Evolutionary conservation across 2,329 filamentous ascomycete genomes (phyloP), one percentile per base, ranked within the genome.

Genomic region (Rasamsonia emersonii): DNA sequence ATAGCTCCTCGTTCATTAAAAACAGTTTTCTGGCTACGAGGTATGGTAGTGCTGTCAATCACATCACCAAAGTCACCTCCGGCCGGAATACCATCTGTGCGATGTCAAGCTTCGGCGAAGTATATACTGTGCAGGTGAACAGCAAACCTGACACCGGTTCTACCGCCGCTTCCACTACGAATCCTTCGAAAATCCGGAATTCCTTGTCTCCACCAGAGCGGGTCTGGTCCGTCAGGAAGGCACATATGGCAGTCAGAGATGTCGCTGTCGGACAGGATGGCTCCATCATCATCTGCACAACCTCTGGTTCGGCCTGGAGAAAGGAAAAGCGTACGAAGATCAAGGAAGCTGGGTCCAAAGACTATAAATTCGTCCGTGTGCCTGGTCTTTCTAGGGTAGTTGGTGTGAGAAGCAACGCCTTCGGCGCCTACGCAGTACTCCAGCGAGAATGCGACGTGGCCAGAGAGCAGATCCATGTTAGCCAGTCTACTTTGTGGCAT

Each of bases 301-400:
- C 86, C 38, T 89, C 86, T 24, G 91, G 91, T 2, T 89, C 85
- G 28, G 89, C 95, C 0, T 98, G 89, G 89, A 79, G 79, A 44
- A 80, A 89, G 37, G 78, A 91, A 31, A 86, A 85, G 50, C 75
- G 91, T 39, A 70, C 74, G 16, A 93, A 89, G 42, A 78, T 82
- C 30, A 93, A 93, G 48, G 76, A 78, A 14, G 67, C 71, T 19
- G 82, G 77, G 46, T 73, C 75, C 9, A 93, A 93, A 45, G 86
- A 94, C 51, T 94, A 93, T 66, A 98, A 98, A 54, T 98, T 96
- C 45, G 79, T 89, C 47, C 79, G 91, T 36, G 77, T 98, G 6
- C 82, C 91, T 1, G 86, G 83, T 24, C 74, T 98, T 35, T 94
- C 86, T 2, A 79, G 86, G 20, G 85, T 93, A 9, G 72, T 82